Conservation (phyloP, 2,329 filamentous ascomycete genomes). For the Arthrobotrys pseudoclavata region DNA sequence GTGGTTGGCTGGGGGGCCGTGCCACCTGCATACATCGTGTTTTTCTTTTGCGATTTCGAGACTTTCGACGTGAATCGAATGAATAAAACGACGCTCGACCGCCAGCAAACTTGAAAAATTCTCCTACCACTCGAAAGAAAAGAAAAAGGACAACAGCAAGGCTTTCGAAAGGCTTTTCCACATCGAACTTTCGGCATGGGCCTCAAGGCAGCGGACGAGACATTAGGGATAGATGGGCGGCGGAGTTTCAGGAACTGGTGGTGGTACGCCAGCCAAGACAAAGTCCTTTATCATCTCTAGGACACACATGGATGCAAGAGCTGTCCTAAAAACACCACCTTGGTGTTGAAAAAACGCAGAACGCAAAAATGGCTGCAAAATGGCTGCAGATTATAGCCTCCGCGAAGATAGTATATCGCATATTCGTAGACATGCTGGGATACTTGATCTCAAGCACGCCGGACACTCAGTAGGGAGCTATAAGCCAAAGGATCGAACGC, state of each 20-base stretch:
- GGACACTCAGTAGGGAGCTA: background rate
- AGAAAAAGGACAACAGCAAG: constrained; percentile 13
- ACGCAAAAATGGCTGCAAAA: background rate
- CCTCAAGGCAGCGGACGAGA: background rate
- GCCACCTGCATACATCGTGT: background rate
- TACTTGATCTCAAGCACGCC: background rate
- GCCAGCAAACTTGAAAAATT: background rate
- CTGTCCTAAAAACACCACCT: background rate
- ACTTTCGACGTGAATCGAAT: background rate
- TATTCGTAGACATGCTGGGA: background rate
- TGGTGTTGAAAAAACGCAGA: background rate
- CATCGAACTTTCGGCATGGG: background rate
- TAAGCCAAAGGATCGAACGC: background rate
- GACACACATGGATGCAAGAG: background rate
- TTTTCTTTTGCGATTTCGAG: background rate
- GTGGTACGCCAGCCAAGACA: constrained; percentile 3
- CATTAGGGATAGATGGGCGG: background rate
- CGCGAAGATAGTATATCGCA: background rate
- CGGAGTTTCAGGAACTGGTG: background rate
- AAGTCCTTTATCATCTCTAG: background rate
- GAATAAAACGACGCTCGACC: background rate
- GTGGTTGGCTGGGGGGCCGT: background rate
- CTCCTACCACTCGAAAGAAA: background rate
- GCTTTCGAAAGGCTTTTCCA: background rate
- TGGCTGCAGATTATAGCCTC: background rate